Base-by-base conservation (phyloP, 495 filamentous ascomycete species). In the Aspergillus funiculosus region DNA sequence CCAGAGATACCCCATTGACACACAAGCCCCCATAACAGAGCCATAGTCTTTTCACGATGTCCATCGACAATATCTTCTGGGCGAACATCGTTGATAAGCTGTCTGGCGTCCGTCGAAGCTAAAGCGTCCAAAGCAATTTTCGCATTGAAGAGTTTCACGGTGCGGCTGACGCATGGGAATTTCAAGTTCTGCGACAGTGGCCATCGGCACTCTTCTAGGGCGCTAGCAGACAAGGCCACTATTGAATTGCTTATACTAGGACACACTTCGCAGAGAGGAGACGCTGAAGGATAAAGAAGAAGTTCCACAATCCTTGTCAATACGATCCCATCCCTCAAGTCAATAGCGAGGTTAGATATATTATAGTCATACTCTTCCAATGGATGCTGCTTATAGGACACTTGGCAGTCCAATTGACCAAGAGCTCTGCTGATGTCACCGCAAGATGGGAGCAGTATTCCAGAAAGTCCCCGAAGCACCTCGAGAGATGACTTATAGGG, bases 61-160 rank as follows among this genome's bases (percentile, higher is more conserved):
- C 82, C 82, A 51, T 85, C 75, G 5, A 85, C 77, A 29, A 85
- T 78, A 30, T 86, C 79, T 32, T 79, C 77, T 1, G 81, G 69
- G 14, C 60, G 68, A 14, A 80, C 53, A n/a, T 62, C 56, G 15
- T 61, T 50, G 13, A 69, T 46, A 20, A 72, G 57, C 3, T 44
- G 28, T 2, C 49, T 54, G 6, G 68, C 58, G 3, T 69, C 68
- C 11, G 70, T 58, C 8, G 66, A 66, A 4, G 57, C 46, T 19
- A 85, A 57, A 1, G 81, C 76, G 28, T 66, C 61, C 2, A 86
- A 58, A 1, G 77, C 76, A n/a, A 83, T 57, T 46, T 75, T 69
- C 2, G 78, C 73, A 52, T 86, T 86, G 65, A 77, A 74, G 1
- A 81, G 7, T 51, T 80, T 85, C 32, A 81, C 75, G 24, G 69